A percentile compares a stretch with the other conserved stretches of the same genome.
phyloP scores from a whole-genome alignment of 2,329 filamentous ascomycete genomes.

The Claviceps pusilla region DNA sequence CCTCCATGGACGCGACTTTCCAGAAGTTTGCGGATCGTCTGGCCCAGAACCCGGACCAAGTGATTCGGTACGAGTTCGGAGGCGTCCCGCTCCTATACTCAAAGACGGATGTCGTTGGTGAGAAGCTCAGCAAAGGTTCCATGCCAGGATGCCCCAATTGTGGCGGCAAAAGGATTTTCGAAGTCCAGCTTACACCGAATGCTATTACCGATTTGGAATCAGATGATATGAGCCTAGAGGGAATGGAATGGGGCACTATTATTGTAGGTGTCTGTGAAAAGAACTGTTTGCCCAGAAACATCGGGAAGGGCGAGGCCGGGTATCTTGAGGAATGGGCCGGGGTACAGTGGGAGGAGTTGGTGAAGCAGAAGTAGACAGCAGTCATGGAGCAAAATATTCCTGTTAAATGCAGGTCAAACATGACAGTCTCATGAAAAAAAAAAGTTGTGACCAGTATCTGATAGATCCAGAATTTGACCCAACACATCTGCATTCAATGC shows the following conservation, averaged over 20 bases:
- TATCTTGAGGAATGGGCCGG: conserved; percentile 96
- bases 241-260: conserved; percentile 97
- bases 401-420: conserved; percentile 7
- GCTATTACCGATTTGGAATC: conserved; percentile 79
- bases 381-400: background rate
- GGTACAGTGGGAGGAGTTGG: conserved; percentile 87
- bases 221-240: conserved; percentile 56
- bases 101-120: conserved; percentile 59
- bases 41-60: conserved; percentile 68
- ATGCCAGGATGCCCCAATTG: conserved; percentile 70
- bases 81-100: conserved; percentile 68
- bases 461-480: background rate
- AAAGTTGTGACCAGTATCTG: conserved; percentile 7
- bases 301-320: conserved; percentile 47
- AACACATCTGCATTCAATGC: conserved; percentile 13
- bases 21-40: conserved; percentile 67
- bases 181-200: conserved; percentile 83
- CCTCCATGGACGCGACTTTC: conserved; percentile 58
- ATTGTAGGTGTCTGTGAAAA: conserved; percentile 69
- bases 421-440: background rate
- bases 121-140: conserved; percentile 35
- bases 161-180: conserved; percentile 62
- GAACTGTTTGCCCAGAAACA: conserved; percentile 54
- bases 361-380: conserved; percentile 20
- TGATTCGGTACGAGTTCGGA: conserved; percentile 64